Evolutionary conservation across 306 rosid species (phyloP).

Genomic region (Quercus suber): DNA sequence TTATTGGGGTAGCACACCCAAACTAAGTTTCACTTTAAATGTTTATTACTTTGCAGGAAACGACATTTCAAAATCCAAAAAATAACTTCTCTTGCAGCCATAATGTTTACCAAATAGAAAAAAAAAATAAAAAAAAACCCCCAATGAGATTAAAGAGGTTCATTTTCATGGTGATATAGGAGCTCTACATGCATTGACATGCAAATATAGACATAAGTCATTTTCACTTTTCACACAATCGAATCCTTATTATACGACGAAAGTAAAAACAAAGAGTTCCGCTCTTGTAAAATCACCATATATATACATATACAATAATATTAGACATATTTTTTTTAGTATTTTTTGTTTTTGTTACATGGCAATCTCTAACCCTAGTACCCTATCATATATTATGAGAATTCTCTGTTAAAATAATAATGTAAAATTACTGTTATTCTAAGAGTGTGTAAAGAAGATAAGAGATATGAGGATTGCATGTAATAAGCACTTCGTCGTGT

Average conservation of each 20-base stretch:
- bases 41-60: not conserved
- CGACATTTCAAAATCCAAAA: not conserved
- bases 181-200: conserved; percentile 11
- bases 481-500: conserved; percentile 30
- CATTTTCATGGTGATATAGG: conserved; percentile 22
- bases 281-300: conserved; percentile 24
- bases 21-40: not conserved
- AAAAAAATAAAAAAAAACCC: too few species aligned
- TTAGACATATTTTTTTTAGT: too few species aligned
- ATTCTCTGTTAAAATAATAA: conserved; percentile 3
- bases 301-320: not conserved
- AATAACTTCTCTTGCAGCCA: not conserved
- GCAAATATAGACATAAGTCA: conserved; percentile 13
- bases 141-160: not conserved
- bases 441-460: conserved; percentile 5
- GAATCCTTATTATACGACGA: conserved; percentile 18
- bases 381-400: conserved; percentile 3
- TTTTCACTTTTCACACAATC: conserved; percentile 15
- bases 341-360: conserved; percentile 2
- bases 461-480: conserved; percentile 16
- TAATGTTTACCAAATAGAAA: not conserved
- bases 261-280: conserved; percentile 1
- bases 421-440: not conserved
- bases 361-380: conserved; percentile 15
- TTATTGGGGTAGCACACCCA: not conserved